A percentile compares a stretch with the other conserved stretches of the same genome.
Conservation (phyloP, 768 basidiomycete genomes). For the Psilocybe cubensis region DNA sequence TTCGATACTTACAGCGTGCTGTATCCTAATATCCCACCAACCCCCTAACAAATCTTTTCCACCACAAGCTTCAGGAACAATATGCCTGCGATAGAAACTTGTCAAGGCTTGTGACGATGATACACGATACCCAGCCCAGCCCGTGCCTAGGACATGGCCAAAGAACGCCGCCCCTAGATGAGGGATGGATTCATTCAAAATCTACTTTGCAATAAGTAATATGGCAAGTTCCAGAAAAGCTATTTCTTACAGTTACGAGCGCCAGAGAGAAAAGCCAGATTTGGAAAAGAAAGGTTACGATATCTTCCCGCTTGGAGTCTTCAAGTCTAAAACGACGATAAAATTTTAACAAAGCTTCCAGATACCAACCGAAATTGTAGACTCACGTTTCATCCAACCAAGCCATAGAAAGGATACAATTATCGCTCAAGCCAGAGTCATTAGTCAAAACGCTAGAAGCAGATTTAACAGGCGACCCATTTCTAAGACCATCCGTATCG, state of each 20-base stretch:
- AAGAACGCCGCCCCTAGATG: constrained; percentile 50
- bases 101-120: constrained; percentile 32
- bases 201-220: constrained; percentile 37
- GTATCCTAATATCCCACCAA: constrained; percentile 43
- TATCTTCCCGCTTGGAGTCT: constrained; percentile 49
- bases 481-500: not conserved
- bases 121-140: constrained; percentile 51
- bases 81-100: constrained; percentile 33
- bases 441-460: not conserved
- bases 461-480: not conserved
- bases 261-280: constrained; percentile 52
- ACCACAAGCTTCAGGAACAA: constrained; percentile 42
- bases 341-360: not conserved
- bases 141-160: constrained; percentile 49
- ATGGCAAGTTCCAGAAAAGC: too few species aligned
- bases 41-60: constrained; percentile 42
- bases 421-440: constrained; percentile 11
- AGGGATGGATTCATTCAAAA: constrained; percentile 55
- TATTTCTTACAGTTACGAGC: constrained; percentile 47
- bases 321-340: constrained; percentile 18
- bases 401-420: constrained; percentile 45
- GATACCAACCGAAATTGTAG: too few species aligned
- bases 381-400: constrained; percentile 52
- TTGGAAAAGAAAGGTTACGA: constrained; percentile 48
- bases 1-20: constrained; percentile 37